Percentiles rank a stretch among this genome's conserved stretches.
Conservation (phyloP, 129 eudicot species). For the Pittosporum tobira region DNA sequence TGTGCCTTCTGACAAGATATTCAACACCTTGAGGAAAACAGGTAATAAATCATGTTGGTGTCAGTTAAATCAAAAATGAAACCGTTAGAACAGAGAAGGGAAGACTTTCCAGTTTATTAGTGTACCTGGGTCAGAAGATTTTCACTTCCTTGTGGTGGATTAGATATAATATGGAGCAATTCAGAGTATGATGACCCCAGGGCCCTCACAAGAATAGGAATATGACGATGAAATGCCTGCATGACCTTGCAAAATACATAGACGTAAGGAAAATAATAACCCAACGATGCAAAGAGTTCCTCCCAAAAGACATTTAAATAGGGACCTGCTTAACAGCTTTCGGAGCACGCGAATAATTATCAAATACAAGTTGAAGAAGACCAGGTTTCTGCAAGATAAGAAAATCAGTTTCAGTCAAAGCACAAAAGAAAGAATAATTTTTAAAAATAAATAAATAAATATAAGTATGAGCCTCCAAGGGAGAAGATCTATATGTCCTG, state of each 20-base stretch:
- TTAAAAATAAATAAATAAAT: too few relatives aligned
- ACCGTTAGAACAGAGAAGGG: not conserved
- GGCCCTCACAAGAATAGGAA: constrained; percentile 73
- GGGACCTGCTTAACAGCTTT: constrained; percentile 88
- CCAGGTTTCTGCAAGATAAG: constrained; percentile 56
- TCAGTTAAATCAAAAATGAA: constrained; percentile 7
- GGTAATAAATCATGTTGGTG: not conserved
- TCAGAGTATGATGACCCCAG: constrained; percentile 70
- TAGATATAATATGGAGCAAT: constrained; percentile 71
- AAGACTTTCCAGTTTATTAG: not conserved
- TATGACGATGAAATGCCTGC: constrained; percentile 92
- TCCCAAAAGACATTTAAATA: too few relatives aligned
- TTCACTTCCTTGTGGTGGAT: constrained; percentile 93
- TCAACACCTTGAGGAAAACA: constrained; percentile 59
- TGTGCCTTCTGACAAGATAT: constrained; percentile 64
- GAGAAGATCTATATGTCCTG: too few relatives aligned
- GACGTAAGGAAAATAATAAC: constrained; percentile 4
- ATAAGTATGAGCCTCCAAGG: too few relatives aligned
- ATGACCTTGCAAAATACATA: constrained; percentile 14
- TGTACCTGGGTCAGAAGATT: constrained; percentile 75
- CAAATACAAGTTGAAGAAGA: constrained; percentile 89
- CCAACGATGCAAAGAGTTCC: not conserved
- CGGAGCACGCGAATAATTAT: constrained; percentile 53
- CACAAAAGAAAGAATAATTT: too few relatives aligned
- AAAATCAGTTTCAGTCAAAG: not conserved